Evolutionary conservation across 306 rosid genomes (phyloP).

Genomic region (Prunus mira): DNA sequence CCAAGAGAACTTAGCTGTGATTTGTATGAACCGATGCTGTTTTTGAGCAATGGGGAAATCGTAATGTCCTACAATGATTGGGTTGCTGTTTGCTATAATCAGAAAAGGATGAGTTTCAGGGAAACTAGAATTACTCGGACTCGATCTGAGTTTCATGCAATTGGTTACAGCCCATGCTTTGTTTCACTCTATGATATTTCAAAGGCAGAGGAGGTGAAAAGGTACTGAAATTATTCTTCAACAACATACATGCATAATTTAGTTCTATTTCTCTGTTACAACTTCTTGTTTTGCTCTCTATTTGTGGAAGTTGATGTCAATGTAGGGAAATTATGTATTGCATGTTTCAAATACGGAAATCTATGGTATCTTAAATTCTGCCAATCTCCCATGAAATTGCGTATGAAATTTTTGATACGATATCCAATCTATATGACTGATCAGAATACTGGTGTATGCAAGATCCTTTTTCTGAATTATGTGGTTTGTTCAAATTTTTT

Average conservation of each 20-base stretch:
- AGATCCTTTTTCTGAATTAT: not conserved
- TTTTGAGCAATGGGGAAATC: conserved; percentile 23
- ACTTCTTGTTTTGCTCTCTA: not conserved
- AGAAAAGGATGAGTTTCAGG: not conserved
- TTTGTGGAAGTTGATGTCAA: not conserved
- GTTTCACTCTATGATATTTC: conserved; percentile 12
- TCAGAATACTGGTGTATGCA: not conserved
- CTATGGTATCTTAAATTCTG: too few relatives aligned
- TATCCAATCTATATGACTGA: not conserved
- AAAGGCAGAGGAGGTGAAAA: not conserved
- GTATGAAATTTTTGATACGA: not conserved
- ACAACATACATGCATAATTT: not conserved
- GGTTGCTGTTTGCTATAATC: conserved; percentile 1
- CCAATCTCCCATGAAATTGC: not conserved
- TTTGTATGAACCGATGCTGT: conserved; percentile 9
- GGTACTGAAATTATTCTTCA: conserved; percentile 1
- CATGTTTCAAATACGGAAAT: not conserved
- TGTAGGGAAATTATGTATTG: not conserved
- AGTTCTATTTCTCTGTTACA: not conserved
- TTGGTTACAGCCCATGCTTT: conserved; percentile 2
- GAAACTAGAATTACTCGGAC: conserved; percentile 1
- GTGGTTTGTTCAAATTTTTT: not conserved
- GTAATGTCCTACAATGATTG: conserved; percentile 3
- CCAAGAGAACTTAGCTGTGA: not conserved
- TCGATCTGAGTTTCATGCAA: not conserved